These are phyloP conservation scores for Aspergillus caelatus DNA, from an alignment of 2,329 filamentous ascomycete genomes.

Conservation along the genomic window DNA sequence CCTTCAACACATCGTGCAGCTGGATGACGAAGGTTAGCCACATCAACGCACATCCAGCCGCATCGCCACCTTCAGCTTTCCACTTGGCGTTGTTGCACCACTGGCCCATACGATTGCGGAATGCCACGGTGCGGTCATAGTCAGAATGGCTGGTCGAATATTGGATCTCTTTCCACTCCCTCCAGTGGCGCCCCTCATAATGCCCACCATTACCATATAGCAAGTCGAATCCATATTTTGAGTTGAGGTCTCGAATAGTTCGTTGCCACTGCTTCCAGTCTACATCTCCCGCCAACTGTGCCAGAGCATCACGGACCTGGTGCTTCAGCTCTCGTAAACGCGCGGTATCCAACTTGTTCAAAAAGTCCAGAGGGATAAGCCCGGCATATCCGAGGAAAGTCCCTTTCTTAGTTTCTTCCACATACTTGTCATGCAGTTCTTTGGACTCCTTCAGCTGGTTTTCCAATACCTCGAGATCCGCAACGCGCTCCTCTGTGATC, in stretches of 20 bases:
- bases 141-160: neutral
- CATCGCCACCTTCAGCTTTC: neutral
- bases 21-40: neutral
- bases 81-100: neutral
- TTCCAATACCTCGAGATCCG: neutral
- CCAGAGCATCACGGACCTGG: neutral
- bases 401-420: neutral
- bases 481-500: neutral
- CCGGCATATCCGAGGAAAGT: neutral
- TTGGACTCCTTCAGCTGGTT: neutral
- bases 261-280: neutral
- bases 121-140: neutral
- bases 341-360: neutral
- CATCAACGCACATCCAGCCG: neutral
- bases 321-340: neutral
- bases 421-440: neutral
- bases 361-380: neutral
- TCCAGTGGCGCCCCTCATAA: neutral
- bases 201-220: neutral
- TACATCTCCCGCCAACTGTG: neutral
- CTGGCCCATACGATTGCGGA: neutral
- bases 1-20: neutral
- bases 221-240: neutral
- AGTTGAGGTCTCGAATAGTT: neutral
- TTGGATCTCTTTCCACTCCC: neutral